Percentiles rank a stretch among this genome's conserved stretches.
Evolutionary conservation across 2,329 filamentous ascomycete species (phyloP).

Genomic region (Botryotinia globosa): DNA sequence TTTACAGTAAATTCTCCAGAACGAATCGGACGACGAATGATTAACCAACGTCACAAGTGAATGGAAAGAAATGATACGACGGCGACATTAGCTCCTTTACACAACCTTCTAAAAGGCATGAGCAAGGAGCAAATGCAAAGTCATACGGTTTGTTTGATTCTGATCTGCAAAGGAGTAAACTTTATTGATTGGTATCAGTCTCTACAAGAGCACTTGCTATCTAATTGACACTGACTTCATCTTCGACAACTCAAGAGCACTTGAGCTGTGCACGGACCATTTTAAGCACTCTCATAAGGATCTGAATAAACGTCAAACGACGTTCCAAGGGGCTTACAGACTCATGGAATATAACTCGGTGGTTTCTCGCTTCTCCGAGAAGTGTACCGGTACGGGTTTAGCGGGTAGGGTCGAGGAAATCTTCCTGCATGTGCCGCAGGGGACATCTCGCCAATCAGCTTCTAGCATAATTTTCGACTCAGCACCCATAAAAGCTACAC

Average conservation of each 20-base stretch:
- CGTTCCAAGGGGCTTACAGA: background rate
- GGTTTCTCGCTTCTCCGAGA: background rate
- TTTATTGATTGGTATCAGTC: background rate
- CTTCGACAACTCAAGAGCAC: constrained; percentile 3
- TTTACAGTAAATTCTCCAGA: background rate
- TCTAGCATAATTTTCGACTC: constrained; percentile 12
- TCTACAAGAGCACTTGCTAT: constrained; percentile 11
- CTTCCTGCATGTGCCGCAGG: constrained; percentile 20
- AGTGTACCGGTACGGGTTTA: constrained; percentile 29
- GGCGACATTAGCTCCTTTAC: background rate
- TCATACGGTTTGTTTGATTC: background rate
- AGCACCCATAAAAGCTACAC: constrained; percentile 34
- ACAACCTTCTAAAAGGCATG: background rate
- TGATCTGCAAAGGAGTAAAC: background rate
- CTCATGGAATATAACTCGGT: background rate
- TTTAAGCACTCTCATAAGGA: background rate
- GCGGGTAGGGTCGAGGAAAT: constrained; percentile 16
- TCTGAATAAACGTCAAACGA: background rate
- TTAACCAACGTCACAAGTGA: background rate
- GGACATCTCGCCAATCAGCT: constrained; percentile 18
- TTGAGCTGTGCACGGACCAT: constrained; percentile 15
- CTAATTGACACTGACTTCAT: background rate
- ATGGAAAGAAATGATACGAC: constrained; percentile 1
- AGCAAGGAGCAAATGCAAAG: background rate
- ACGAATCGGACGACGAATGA: background rate